phyloP scores from a whole-genome alignment of 768 basidiomycete genomes.

The button mushroom (Agaricus bisporus) region DNA sequence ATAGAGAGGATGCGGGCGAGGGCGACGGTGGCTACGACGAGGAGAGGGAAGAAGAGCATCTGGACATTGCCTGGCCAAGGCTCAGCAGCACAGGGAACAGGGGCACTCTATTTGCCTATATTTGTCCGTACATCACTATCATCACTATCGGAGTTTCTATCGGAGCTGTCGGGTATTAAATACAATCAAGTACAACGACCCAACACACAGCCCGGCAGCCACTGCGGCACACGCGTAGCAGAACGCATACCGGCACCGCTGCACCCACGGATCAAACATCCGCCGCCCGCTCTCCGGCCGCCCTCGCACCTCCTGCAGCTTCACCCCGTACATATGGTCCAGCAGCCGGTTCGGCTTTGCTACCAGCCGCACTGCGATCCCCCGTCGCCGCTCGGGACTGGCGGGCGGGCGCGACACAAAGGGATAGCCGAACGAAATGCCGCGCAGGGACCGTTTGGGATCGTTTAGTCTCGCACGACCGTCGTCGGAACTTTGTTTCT shows the following conservation, averaged over 20 bases:
- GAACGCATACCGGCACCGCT: slow-evolving; percentile 53
- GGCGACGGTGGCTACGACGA: background rate
- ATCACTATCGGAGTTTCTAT: slow-evolving; percentile 2
- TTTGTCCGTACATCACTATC: slow-evolving; percentile 5
- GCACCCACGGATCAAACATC: slow-evolving; percentile 54
- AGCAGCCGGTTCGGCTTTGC: slow-evolving; percentile 37
- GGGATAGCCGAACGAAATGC: slow-evolving; percentile 52
- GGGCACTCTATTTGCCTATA: background rate
- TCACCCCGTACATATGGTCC: slow-evolving; percentile 39
- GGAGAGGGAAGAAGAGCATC: background rate
- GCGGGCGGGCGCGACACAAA: slow-evolving; percentile 46
- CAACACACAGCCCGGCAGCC: slow-evolving; percentile 30
- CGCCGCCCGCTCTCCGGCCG: slow-evolving; percentile 37
- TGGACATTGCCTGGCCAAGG: background rate
- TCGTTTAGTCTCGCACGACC: slow-evolving; percentile 37
- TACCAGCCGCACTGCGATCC: slow-evolving; percentile 25
- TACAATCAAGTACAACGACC: slow-evolving; percentile 36
- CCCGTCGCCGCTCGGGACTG: slow-evolving; percentile 1
- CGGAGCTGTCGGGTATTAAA: slow-evolving; percentile 32
- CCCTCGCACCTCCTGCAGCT: slow-evolving; percentile 35
- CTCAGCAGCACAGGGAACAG: background rate
- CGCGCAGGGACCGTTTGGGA: slow-evolving; percentile 37
- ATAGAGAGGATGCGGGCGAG: background rate
- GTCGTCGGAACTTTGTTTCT: slow-evolving; percentile 36
- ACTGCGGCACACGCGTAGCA: slow-evolving; percentile 44